Conservation (phyloP, 208 protist species). For the Leishmania lainsoni region DNA sequence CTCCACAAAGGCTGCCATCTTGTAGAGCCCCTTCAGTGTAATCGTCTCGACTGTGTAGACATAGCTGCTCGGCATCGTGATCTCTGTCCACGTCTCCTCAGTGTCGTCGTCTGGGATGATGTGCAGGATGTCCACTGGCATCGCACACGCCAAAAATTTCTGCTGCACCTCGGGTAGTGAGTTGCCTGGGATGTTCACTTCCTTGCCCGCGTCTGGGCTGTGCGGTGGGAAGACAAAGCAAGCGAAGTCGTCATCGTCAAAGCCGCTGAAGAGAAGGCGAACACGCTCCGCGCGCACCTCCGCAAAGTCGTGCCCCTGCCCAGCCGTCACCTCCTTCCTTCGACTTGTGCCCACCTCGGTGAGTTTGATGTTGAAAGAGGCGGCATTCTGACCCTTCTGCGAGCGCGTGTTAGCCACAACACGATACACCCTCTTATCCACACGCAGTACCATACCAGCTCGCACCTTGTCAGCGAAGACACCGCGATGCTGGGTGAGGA, state of each 20-base stretch:
- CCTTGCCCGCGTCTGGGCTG: constrained; percentile 71
- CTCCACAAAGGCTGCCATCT: constrained; percentile 85
- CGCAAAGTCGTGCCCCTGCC: constrained; percentile 84
- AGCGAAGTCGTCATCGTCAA: constrained; percentile 89
- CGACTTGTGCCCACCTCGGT: constrained; percentile 74
- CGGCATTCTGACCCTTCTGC: constrained; percentile 91
- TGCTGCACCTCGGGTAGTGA: constrained; percentile 82
- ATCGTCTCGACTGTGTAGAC: constrained; percentile 89
- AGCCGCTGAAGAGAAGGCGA: constrained; percentile 87
- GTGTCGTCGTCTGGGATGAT: constrained; percentile 73
- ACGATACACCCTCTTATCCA: constrained; percentile 82
- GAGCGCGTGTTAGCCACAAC: constrained; percentile 83
- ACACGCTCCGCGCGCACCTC: constrained; percentile 82
- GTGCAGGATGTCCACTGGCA: constrained; percentile 89
- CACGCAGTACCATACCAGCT: constrained; percentile 80
- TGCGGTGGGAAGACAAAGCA: constrained; percentile 91
- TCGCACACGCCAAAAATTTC: constrained; percentile 80
- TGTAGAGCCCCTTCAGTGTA: constrained; percentile 83
- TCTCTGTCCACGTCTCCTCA: constrained; percentile 78
- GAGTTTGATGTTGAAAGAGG: constrained; percentile 89
- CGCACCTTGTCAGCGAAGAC: constrained; percentile 88
- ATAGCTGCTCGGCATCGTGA: constrained; percentile 88
- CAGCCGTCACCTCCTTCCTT: constrained; percentile 86
- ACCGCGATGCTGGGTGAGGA: constrained; percentile 43
- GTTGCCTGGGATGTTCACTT: constrained; percentile 78